phyloP scores from a whole-genome alignment of 192 early-diverging fungal species.

The Backusella tuberculispora region DNA sequence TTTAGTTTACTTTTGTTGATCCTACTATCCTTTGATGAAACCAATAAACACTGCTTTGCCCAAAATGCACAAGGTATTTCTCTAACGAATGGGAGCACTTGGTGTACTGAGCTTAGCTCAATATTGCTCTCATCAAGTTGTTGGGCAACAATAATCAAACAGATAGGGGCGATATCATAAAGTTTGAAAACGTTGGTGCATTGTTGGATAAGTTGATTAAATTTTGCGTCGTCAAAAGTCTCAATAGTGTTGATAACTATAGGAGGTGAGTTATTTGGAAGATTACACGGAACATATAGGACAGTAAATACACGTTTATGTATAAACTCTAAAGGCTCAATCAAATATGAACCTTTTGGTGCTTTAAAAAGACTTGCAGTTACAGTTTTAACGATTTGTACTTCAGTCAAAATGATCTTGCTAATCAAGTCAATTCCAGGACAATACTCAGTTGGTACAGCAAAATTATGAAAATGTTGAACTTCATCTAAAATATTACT shows the following conservation, averaged over 20 bases:
- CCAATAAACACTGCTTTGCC: constrained; percentile 17
- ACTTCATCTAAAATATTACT: background rate
- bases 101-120: constrained; percentile 11
- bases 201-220: constrained; percentile 18
- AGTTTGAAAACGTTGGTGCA: constrained; percentile 14
- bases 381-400: background rate
- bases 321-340: constrained; percentile 1
- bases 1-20: constrained; percentile 16
- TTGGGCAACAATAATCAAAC: constrained; percentile 16
- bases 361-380: background rate
- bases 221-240: constrained; percentile 10
- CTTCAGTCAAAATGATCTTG: constrained; percentile 6
- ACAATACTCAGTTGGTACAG: background rate
- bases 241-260: constrained; percentile 17
- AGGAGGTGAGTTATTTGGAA: background rate
- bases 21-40: constrained; percentile 24
- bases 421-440: constrained; percentile 15
- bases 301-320: background rate
- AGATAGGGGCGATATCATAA: constrained; percentile 10
- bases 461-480: background rate
- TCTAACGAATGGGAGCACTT: constrained; percentile 16
- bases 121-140: constrained; percentile 14
- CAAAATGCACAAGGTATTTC: constrained; percentile 17
- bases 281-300: background rate
- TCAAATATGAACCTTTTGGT: background rate